Conservation (phyloP, 805 yeast genomes). For the Cyberlindnera xylosilytica region DNA sequence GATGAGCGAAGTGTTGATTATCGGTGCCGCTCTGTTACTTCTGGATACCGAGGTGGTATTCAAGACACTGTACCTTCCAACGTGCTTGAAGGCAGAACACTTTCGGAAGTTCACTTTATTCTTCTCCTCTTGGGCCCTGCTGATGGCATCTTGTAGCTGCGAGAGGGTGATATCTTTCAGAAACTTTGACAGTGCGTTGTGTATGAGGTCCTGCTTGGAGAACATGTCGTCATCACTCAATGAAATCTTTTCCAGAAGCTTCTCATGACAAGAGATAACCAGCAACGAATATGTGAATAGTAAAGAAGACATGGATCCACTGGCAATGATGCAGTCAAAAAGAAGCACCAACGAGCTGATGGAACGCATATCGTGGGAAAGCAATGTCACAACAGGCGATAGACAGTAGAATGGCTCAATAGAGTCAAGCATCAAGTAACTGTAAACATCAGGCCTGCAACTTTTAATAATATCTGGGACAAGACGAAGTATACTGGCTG, state of each 20-base stretch:
- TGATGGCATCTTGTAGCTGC: conserved; percentile 29
- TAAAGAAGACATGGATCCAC: conserved; percentile 50
- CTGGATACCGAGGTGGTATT: conserved; percentile 24
- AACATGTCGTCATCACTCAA: conserved; percentile 32
- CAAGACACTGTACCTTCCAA: conserved; percentile 19
- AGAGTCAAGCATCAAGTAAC: conserved; percentile 31
- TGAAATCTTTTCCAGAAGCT: conserved; percentile 34
- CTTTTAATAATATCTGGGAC: conserved; percentile 58
- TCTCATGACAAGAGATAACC: conserved; percentile 42
- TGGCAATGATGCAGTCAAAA: conserved; percentile 67
- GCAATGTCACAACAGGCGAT: conserved; percentile 74
- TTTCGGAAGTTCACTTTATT: conserved; percentile 9
- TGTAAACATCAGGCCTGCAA: conserved; percentile 44
- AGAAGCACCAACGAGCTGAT: conserved; percentile 49
- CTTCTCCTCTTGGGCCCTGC: conserved; percentile 15
- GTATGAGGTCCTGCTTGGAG: conserved; percentile 37
- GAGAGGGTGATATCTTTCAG: conserved; percentile 23
- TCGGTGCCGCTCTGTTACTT: no score
- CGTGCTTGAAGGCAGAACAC: conserved; percentile 25
- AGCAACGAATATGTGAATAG: conserved; percentile 62
- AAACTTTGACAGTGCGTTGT: conserved; percentile 34
- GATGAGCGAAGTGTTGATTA: no score
- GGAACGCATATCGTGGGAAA: conserved; percentile 63
- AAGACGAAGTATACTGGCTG: conserved; percentile 61
- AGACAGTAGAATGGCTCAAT: conserved; percentile 66